These are phyloP conservation scores for Penicillium expansum DNA, from an alignment of 2,329 filamentous ascomycete genomes.

Conservation along the genomic window DNA sequence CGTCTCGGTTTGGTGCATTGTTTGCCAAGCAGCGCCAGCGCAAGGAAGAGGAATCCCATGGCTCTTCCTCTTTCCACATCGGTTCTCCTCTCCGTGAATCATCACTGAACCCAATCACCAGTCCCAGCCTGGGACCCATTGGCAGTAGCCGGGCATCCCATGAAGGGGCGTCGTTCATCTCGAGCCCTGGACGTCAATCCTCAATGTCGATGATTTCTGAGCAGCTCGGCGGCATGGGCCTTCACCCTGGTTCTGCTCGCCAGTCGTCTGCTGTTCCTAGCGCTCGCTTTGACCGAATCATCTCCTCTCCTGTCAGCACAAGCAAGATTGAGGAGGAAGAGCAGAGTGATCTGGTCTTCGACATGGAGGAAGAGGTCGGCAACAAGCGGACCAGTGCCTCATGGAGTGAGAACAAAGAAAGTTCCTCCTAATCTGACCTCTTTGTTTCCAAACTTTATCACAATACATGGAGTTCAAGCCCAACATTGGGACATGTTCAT, in stretches of 20 bases:
- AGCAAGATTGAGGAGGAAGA: slow-evolving; percentile 50
- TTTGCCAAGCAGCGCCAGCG: slow-evolving; percentile 55
- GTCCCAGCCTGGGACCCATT: slow-evolving; percentile 52
- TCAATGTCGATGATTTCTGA: slow-evolving; percentile 63
- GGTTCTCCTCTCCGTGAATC: slow-evolving; percentile 66
- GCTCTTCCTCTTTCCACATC: slow-evolving; percentile 57
- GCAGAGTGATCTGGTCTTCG: slow-evolving; percentile 48
- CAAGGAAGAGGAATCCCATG: slow-evolving; percentile 50
- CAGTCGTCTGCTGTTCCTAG: slow-evolving; percentile 33
- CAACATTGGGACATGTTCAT: slow-evolving; percentile 2
- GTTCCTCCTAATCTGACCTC: slow-evolving; percentile 24
- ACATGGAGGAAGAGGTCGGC: slow-evolving; percentile 52
- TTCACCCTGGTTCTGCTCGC: slow-evolving; percentile 44
- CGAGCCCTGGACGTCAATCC: slow-evolving; percentile 56
- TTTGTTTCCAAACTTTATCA: slow-evolving; percentile 16
- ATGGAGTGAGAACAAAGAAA: slow-evolving; percentile 37
- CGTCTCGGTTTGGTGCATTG: slow-evolving; percentile 60
- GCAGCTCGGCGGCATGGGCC: slow-evolving; percentile 48
- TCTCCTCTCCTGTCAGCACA: slow-evolving; percentile 47
- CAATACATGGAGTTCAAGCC: slow-evolving; percentile 16
- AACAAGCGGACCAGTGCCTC: slow-evolving; percentile 41
- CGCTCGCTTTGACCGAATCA: slow-evolving; percentile 43
- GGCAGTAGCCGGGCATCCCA: slow-evolving; percentile 47
- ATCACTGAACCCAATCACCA: slow-evolving; percentile 50
- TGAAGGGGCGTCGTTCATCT: slow-evolving; percentile 52